Evolutionary conservation across 495 filamentous ascomycete genomes (phyloP).

Genomic region (Terfezia boudieri): DNA sequence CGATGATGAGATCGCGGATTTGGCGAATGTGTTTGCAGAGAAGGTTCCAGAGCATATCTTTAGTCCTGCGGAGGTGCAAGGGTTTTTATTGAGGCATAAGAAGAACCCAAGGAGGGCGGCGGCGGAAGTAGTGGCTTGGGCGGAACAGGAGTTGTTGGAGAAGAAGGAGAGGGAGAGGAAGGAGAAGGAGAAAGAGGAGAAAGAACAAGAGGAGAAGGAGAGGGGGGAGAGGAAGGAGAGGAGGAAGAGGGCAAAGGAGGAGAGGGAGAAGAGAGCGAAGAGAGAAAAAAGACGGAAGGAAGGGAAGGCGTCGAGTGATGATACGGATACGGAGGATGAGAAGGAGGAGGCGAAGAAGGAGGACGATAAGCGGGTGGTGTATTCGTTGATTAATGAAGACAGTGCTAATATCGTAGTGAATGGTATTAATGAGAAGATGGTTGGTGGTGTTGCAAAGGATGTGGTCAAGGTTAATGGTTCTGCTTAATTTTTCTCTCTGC

Average conservation of each 20-base stretch:
- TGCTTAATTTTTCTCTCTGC: too few species aligned
- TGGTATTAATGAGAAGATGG: too few species aligned
- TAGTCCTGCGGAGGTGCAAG: conserved; percentile 50
- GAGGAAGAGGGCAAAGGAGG: not conserved
- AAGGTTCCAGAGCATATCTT: conserved; percentile 29
- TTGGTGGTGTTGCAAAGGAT: too few species aligned
- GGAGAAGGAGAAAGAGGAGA: not conserved
- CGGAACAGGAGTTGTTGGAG: conserved; percentile 24
- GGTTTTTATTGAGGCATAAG: conserved; percentile 41
- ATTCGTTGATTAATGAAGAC: too few species aligned
- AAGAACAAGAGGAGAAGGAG: not conserved
- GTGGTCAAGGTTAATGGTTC: too few species aligned
- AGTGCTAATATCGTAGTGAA: too few species aligned
- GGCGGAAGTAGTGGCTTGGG: conserved; percentile 34
- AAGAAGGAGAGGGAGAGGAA: conserved; percentile 24
- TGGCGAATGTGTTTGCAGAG: conserved; percentile 26
- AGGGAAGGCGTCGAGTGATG: too few species aligned
- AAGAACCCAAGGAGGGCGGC: conserved; percentile 36
- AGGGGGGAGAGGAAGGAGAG: not conserved
- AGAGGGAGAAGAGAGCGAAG: not conserved
- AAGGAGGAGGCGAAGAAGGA: too few species aligned
- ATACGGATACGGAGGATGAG: too few species aligned
- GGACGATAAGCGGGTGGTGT: too few species aligned
- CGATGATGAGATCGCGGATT: conserved; percentile 19
- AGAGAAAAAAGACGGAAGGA: too few species aligned